These are phyloP conservation scores for Salix suchowensis DNA, from an alignment of 345 rosid genomes.

Conservation along the genomic window DNA sequence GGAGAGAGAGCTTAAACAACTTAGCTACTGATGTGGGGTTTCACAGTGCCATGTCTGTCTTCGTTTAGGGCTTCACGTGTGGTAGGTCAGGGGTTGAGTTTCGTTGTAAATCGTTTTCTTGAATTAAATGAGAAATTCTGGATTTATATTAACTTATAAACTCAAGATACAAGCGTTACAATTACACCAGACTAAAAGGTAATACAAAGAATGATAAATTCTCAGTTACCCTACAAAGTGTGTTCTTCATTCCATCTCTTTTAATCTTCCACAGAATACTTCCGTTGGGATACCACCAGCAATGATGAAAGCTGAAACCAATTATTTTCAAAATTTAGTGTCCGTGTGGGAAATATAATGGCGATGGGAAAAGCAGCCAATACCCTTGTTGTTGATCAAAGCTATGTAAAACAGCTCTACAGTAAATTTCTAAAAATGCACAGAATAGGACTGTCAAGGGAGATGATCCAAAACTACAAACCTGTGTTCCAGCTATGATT, in stretches of 20 bases:
- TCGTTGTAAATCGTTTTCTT: too few relatives aligned
- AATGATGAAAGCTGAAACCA: slow-evolving; percentile 61
- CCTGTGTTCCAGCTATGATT: slow-evolving; percentile 85
- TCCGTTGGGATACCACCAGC: slow-evolving; percentile 53
- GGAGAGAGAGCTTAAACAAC: slow-evolving; percentile 12
- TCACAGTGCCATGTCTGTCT: not conserved
- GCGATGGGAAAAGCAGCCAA: not conserved
- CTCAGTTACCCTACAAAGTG: too few relatives aligned
- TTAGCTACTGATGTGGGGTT: too few relatives aligned
- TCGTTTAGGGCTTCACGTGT: too few relatives aligned
- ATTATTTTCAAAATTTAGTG: slow-evolving; percentile 4
- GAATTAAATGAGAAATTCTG: too few relatives aligned
- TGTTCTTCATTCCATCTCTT: too few relatives aligned
- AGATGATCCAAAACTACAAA: slow-evolving; percentile 22
- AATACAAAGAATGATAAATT: too few relatives aligned
- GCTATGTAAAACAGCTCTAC: too few relatives aligned
- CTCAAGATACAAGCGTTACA: too few relatives aligned
- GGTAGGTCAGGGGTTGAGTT: too few relatives aligned
- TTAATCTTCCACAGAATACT: slow-evolving; percentile 5
- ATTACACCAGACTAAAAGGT: too few relatives aligned
- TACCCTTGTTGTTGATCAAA: not conserved
- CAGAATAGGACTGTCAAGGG: not conserved
- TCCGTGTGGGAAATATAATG: not conserved
- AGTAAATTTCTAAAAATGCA: not conserved
- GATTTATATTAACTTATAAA: too few relatives aligned